A percentile compares a stretch with the other conserved stretches of the same genome.
Conservation (phyloP, 2,329 filamentous ascomycete species). For the Rutstroemia sp. region DNA sequence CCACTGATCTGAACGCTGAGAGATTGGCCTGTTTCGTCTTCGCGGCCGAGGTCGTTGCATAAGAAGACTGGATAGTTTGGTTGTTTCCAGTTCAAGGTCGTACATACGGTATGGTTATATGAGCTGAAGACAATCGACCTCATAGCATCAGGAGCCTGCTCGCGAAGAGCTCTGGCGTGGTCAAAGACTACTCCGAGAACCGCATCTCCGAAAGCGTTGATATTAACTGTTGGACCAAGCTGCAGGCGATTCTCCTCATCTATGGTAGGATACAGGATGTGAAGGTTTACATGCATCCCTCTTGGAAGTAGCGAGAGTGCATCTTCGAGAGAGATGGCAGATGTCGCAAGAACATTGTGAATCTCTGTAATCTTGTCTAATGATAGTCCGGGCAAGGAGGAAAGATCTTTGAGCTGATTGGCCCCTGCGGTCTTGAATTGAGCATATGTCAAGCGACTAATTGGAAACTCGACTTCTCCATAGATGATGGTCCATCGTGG, state of each 20-base stretch:
- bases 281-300: slow-evolving; percentile 83
- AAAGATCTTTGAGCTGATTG: slow-evolving; percentile 33
- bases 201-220: slow-evolving; percentile 80
- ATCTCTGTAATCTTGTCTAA: slow-evolving; percentile 53
- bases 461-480: slow-evolving; percentile 70
- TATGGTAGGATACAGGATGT: slow-evolving; percentile 76
- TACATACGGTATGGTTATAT: slow-evolving; percentile 84
- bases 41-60: slow-evolving; percentile 80
- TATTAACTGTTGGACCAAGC: slow-evolving; percentile 68
- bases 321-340: slow-evolving; percentile 73
- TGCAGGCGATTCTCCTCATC: slow-evolving; percentile 64
- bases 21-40: slow-evolving; percentile 34
- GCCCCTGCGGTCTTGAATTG: slow-evolving; percentile 51
- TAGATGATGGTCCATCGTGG: slow-evolving; percentile 75
- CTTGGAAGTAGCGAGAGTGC: slow-evolving; percentile 68
- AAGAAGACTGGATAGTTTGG: slow-evolving; percentile 95
- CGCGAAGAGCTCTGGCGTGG: slow-evolving; percentile 66
- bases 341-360: slow-evolving; percentile 64
- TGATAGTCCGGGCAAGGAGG: slow-evolving; percentile 38
- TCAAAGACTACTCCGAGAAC: slow-evolving; percentile 84
- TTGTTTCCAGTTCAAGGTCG: slow-evolving; percentile 97
- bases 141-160: slow-evolving; percentile 62
- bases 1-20: slow-evolving; percentile 44
- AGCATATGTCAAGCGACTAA: slow-evolving; percentile 68
- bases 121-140: slow-evolving; percentile 91